Conservation (phyloP, 306 rosid genomes). For the Luffa aegyptiaca region DNA sequence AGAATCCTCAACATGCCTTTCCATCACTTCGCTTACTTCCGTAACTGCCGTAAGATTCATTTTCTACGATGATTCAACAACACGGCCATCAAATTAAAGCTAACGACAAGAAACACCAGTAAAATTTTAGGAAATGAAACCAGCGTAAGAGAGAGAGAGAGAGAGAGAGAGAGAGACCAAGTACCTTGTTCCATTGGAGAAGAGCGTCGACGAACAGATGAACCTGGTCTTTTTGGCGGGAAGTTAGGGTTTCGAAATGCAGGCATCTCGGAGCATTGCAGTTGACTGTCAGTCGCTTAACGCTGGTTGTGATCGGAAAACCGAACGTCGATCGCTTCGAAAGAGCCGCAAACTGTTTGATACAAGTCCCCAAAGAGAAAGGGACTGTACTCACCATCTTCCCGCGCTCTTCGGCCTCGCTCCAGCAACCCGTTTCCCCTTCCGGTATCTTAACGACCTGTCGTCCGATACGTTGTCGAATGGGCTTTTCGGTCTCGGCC, state of each 20-base stretch:
- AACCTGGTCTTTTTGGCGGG: conserved; percentile 60
- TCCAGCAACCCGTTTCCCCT: background rate
- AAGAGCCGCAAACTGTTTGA: conserved; percentile 53
- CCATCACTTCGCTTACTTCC: conserved; percentile 65
- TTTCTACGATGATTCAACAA: conserved; percentile 28
- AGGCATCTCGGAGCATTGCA: background rate
- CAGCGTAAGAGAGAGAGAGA: background rate
- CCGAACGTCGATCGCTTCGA: conserved; percentile 15
- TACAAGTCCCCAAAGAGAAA: conserved; percentile 46
- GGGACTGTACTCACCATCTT: conserved; percentile 19
- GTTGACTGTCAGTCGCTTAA: conserved; percentile 18
- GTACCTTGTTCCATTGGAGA: conserved; percentile 87
- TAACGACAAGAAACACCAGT: background rate
- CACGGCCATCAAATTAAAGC: background rate
- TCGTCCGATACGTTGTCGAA: background rate
- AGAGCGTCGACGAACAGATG: conserved; percentile 67
- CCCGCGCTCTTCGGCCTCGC: background rate
- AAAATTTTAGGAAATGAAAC: conserved; percentile 7
- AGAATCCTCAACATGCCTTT: conserved; percentile 85
- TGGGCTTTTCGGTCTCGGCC: background rate
- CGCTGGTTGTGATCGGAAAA: conserved; percentile 17
- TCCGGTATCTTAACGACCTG: background rate
- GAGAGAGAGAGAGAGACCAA: background rate
- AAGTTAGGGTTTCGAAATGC: conserved; percentile 38
- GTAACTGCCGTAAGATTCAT: conserved; percentile 80